phyloP scores from a whole-genome alignment of 805 yeast species.

The Saccharomycopsis sp. region DNA sequence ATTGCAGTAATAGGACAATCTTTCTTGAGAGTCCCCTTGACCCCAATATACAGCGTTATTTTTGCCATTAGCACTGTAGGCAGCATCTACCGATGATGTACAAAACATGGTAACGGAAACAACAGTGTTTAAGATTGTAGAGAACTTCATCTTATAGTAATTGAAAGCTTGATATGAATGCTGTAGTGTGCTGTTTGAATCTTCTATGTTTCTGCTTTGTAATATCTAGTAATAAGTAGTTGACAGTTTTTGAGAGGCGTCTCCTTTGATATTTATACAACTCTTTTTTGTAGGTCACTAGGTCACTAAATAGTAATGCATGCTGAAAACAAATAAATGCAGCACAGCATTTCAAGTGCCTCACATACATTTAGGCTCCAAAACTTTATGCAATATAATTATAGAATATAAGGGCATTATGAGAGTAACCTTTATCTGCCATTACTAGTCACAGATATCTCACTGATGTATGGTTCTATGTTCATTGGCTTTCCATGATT shows the following conservation, averaged over 20 bases:
- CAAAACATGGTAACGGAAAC: neutral
- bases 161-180: neutral
- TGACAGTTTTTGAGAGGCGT: no score
- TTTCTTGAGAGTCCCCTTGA: slow-evolving; percentile 44
- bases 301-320: neutral
- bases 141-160: slow-evolving; percentile 4
- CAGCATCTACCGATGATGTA: slow-evolving; percentile 1
- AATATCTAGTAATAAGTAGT: neutral
- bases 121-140: neutral
- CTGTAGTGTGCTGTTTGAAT: neutral
- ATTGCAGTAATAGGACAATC: slow-evolving; percentile 45
- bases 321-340: neutral
- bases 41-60: slow-evolving; percentile 30
- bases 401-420: neutral
- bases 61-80: slow-evolving; percentile 1
- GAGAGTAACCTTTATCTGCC: neutral
- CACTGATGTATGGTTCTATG: neutral
- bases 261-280: neutral
- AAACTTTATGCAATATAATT: no score
- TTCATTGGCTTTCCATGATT: neutral
- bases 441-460: neutral
- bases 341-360: neutral
- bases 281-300: neutral
- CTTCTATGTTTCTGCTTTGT: neutral
- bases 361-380: neutral